Evolutionary conservation across 192 early-diverging fungal species (phyloP), one percentile per base, ranked within the genome.

Genomic region (Coemansia sp.): DNA sequence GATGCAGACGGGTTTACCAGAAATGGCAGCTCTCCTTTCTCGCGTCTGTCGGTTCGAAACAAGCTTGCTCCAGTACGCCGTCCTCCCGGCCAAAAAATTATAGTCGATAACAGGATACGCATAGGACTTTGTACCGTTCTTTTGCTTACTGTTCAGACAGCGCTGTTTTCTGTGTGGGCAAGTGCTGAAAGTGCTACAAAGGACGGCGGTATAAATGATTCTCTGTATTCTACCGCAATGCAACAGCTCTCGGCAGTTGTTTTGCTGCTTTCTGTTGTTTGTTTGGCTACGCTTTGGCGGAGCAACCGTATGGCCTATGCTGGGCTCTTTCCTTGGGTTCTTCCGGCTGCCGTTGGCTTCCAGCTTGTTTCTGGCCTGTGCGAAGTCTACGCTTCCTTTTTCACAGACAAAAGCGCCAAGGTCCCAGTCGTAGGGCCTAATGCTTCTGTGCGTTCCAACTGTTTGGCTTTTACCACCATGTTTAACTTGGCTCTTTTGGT

Each of bases 361-460:
- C 64, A 74, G 51, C 26, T 64, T 26, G 13, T 57, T 2, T 26
- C 66, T 12, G 67, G 77, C 10, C 7, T 35, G 21, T 31, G 53
- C 35, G 67, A 69, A 37, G 61, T 70, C 55, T 67, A 79, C n/a
- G n/a, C n/a, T n/a, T n/a, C n/a, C n/a, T 60, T 62, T 61, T 72
- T 79, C 23, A 70, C 67, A 0, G 59, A 62, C 6, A 39, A 39
- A 18, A 61, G 40, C 20, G 33, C 58, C 52, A 31, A 28, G 0
- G 77, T 56, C 59, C 64, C 71, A 0, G 63, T 79, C 4, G 53
- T 51, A 7, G 71, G 71, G 7, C 31, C 28, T 16, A 20, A 43
- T 15, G 77, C 77, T 6, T 64, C 71, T 18, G 25, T 55, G 7
- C 51, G 58, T 10, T 53, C 77, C 3, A 72, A 67, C 49, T n/a